phyloP scores from a whole-genome alignment of 2,329 filamentous ascomycete species.

The Ceratocystis alfenasii region DNA sequence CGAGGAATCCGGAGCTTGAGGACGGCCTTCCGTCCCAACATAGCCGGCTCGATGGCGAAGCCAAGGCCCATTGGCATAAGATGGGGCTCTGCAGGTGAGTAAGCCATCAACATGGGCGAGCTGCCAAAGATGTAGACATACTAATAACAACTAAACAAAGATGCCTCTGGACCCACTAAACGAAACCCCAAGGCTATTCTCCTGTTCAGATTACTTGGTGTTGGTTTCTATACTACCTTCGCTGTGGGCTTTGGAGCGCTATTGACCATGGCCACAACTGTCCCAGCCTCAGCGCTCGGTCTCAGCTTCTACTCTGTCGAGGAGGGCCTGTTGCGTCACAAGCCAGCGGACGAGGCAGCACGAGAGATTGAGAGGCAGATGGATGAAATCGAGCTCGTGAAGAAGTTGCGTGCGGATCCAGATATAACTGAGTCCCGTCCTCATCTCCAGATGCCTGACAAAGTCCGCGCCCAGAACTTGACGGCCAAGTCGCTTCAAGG shows the following conservation, averaged over 20 bases:
- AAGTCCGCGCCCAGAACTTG: conserved; percentile 60
- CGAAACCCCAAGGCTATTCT: conserved; percentile 14
- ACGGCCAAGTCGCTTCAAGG: conserved; percentile 72
- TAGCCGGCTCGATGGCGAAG: not conserved
- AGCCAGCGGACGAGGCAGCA: conserved; percentile 42
- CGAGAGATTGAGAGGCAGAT: conserved; percentile 60
- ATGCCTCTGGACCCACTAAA: conserved; percentile 8
- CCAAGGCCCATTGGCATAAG: not conserved
- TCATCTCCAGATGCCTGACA: conserved; percentile 69
- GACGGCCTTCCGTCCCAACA: conserved; percentile 8
- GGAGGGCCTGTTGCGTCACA: conserved; percentile 59
- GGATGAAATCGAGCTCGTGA: conserved; percentile 59
- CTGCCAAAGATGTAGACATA: not conserved
- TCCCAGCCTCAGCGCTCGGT: conserved; percentile 22
- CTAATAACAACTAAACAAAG: not conserved
- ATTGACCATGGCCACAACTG: conserved; percentile 21
- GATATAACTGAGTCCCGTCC: conserved; percentile 67
- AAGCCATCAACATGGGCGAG: not conserved
- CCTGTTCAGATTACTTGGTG: conserved; percentile 13
- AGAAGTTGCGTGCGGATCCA: conserved; percentile 53
- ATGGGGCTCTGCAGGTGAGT: conserved; percentile 18
- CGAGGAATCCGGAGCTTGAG: conserved; percentile 6
- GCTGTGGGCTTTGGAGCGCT: conserved; percentile 16
- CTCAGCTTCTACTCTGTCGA: conserved; percentile 42
- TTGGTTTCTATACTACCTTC: conserved; percentile 16